These are phyloP conservation scores for Astraeus odoratus DNA, from an alignment of 768 basidiomycete species.

Conservation along the genomic window DNA sequence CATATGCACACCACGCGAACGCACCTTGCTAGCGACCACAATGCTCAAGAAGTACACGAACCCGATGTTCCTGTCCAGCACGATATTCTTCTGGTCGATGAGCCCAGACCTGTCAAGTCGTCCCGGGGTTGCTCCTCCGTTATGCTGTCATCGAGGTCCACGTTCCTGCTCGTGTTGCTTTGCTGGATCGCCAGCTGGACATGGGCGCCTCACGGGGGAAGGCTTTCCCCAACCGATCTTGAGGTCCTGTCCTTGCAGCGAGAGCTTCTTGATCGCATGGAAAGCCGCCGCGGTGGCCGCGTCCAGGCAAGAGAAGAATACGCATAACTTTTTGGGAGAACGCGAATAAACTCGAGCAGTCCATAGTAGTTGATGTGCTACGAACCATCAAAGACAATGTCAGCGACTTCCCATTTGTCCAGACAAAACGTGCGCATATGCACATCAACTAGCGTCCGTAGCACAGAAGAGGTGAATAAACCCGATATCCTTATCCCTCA, in stretches of 20 bases:
- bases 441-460: constrained; percentile 42
- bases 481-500: constrained; percentile 74
- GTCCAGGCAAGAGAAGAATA: constrained; percentile 97
- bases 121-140: constrained; percentile 91
- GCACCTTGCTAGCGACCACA: constrained; percentile 87
- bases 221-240: constrained; percentile 99
- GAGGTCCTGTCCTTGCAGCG: constrained; percentile 91
- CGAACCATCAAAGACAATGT: constrained; percentile 94
- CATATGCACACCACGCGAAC: too few relatives aligned
- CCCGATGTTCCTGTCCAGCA: constrained; percentile 97
- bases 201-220: constrained; percentile 75
- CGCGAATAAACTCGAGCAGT: constrained; percentile 89
- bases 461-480: constrained; percentile 67
- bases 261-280: constrained; percentile 92
- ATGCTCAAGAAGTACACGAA: constrained; percentile 99
- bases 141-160: constrained; percentile 86
- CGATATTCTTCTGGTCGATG: constrained; percentile 99
- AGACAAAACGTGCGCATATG: constrained; percentile 92
- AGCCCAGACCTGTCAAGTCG: constrained; percentile 87
- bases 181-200: constrained; percentile 86
- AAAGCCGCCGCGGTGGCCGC: constrained; percentile 90
- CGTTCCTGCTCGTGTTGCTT: constrained; percentile 90
- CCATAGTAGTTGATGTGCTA: constrained; percentile 97
- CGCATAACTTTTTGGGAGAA: constrained; percentile 94
- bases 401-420: constrained; percentile 90